Evolutionary conservation across 2,329 filamentous ascomycete genomes (phyloP).

Genomic region (Colletotrichum shisoi): DNA sequence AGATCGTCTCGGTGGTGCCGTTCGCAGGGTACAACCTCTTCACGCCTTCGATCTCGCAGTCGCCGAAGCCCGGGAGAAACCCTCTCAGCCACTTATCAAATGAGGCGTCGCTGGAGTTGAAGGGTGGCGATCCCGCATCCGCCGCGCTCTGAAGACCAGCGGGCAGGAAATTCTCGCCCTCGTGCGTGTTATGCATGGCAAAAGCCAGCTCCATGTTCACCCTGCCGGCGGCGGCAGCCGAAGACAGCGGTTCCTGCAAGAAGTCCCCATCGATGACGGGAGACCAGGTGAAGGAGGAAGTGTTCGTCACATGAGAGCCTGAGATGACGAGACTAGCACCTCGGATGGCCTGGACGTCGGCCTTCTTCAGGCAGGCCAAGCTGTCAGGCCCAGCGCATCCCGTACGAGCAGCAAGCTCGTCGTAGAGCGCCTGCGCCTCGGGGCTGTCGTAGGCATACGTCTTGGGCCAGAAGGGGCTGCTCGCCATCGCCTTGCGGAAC

Average conservation of each 20-base stretch:
- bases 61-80: constrained; percentile 60
- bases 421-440: constrained; percentile 61
- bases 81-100: constrained; percentile 63
- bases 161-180: constrained; percentile 69
- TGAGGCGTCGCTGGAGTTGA: constrained; percentile 58
- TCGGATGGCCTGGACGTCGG: constrained; percentile 61
- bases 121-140: constrained; percentile 50
- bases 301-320: constrained; percentile 60
- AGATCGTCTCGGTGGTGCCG: constrained; percentile 58
- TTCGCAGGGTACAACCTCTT: constrained; percentile 57
- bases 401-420: constrained; percentile 54
- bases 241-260: constrained; percentile 57
- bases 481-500: constrained; percentile 46
- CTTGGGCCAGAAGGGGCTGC: constrained; percentile 67
- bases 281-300: constrained; percentile 66
- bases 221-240: constrained; percentile 49
- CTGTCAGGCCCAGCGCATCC: constrained; percentile 58
- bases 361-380: constrained; percentile 62
- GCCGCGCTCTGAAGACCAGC: constrained; percentile 52
- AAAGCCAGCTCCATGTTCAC: constrained; percentile 59
- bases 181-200: constrained; percentile 68
- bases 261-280: constrained; percentile 67
- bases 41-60: constrained; percentile 50
- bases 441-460: constrained; percentile 61
- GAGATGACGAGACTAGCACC: constrained; percentile 61